Conservation (phyloP, 805 yeast species). For the Wickerhamomyces kurtzmanii region DNA sequence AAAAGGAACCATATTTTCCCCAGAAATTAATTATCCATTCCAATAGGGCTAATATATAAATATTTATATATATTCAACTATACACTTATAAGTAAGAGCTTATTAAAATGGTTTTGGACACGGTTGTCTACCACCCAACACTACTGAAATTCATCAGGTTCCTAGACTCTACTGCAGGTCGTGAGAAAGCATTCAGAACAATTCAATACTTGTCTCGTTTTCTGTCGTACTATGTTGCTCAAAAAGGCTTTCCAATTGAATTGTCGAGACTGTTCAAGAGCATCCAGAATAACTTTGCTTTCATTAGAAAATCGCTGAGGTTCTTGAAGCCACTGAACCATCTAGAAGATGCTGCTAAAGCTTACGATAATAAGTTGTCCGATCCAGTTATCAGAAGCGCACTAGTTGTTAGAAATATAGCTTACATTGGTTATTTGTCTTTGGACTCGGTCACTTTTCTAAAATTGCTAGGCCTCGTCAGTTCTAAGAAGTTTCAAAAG, state of each 20-base stretch:
- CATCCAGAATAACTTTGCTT: conserved; percentile 52
- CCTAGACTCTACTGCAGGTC: conserved; percentile 59
- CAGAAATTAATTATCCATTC: no score
- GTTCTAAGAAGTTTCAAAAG: conserved; percentile 32
- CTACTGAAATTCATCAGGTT: conserved; percentile 50
- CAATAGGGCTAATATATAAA: no score
- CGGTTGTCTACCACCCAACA: conserved; percentile 67
- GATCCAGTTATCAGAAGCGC: conserved; percentile 47
- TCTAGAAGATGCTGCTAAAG: conserved; percentile 55
- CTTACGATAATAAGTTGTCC: conserved; percentile 59
- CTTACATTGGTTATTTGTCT: conserved; percentile 52
- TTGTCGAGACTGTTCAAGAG: conserved; percentile 39
- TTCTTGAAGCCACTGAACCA: conserved; percentile 74
- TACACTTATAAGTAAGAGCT: no score
- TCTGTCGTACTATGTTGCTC: conserved; percentile 48
- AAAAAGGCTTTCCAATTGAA: conserved; percentile 42
- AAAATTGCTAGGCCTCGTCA: conserved; percentile 42
- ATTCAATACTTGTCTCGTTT: conserved; percentile 77
- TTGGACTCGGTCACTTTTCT: conserved; percentile 58
- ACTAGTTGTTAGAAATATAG: conserved; percentile 45
- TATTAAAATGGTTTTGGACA: conserved; percentile 59
- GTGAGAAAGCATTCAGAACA: conserved; percentile 74
- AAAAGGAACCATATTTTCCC: no score
- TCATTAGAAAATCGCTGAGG: conserved; percentile 77
- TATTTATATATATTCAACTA: no score